These are phyloP conservation scores for Aspergillus pseudoglaucus DNA, from an alignment of 2,329 filamentous ascomycete species.

Conservation along the genomic window DNA sequence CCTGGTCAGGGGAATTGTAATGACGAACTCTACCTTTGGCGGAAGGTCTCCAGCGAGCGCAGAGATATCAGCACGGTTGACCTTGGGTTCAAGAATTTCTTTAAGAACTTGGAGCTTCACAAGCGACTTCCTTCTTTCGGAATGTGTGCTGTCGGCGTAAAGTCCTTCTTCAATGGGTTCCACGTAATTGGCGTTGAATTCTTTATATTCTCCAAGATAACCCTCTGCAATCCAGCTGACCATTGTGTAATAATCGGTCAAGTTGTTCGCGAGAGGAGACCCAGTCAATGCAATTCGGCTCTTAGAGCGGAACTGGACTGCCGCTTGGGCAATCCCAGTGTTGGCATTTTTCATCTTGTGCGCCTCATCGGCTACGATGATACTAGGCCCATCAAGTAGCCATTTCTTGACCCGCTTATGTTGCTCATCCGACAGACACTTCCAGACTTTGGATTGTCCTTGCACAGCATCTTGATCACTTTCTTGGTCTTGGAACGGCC, in stretches of 20 bases:
- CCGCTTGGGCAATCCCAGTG: constrained; percentile 48
- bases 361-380: constrained; percentile 81
- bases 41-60: constrained; percentile 63
- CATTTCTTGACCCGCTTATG: constrained; percentile 40
- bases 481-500: neutral
- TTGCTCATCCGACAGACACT: constrained; percentile 27
- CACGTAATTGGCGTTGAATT: constrained; percentile 66
- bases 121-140: constrained; percentile 54
- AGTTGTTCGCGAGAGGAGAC: constrained; percentile 77
- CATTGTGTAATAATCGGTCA: constrained; percentile 79
- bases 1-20: constrained; percentile 63
- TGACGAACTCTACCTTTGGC: constrained; percentile 72
- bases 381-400: constrained; percentile 56
- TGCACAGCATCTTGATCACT: neutral
- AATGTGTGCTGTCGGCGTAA: constrained; percentile 54
- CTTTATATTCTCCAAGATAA: constrained; percentile 61
- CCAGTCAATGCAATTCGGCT: constrained; percentile 79
- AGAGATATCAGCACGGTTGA: constrained; percentile 66
- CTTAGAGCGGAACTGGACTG: constrained; percentile 56
- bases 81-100: constrained; percentile 66
- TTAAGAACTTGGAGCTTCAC: constrained; percentile 67
- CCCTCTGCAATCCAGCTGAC: constrained; percentile 78
- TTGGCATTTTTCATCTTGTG: constrained; percentile 66
- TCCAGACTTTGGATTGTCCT: neutral
- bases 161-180: constrained; percentile 68